These are phyloP conservation scores for Pulveroboletus sp. DNA, from an alignment of 768 basidiomycete species.

Conservation along the genomic window DNA sequence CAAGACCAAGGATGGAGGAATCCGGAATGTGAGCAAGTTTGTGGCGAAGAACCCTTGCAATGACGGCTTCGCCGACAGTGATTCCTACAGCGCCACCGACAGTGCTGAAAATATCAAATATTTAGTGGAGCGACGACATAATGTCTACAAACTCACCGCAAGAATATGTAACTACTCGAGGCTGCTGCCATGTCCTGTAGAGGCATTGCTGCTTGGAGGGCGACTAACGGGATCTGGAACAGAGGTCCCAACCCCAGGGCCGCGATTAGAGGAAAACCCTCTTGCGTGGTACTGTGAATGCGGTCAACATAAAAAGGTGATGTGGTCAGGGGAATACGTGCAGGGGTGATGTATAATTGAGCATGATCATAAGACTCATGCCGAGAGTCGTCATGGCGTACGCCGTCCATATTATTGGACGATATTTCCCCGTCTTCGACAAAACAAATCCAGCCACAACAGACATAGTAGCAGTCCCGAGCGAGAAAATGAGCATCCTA, in stretches of 20 bases:
- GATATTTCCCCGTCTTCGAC: slow-evolving; percentile 56
- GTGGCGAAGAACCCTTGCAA: slow-evolving; percentile 48
- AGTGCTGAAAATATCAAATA: slow-evolving; percentile 38
- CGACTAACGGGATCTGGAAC: slow-evolving; percentile 69
- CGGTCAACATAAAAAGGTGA: slow-evolving; percentile 2
- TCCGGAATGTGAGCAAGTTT: slow-evolving; percentile 35
- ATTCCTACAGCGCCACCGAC: slow-evolving; percentile 77
- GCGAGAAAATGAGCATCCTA: slow-evolving; percentile 75
- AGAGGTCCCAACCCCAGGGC: slow-evolving; percentile 63
- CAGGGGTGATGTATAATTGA: slow-evolving; percentile 52
- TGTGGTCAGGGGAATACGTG: background rate
- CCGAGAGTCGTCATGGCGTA: slow-evolving; percentile 60
- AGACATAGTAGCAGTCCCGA: slow-evolving; percentile 55
- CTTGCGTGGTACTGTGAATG: slow-evolving; percentile 53
- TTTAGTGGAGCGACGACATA: background rate
- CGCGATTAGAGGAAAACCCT: slow-evolving; percentile 64
- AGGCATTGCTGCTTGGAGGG: slow-evolving; percentile 85
- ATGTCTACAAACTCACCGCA: slow-evolving; percentile 47
- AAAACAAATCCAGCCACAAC: slow-evolving; percentile 56
- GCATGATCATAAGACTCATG: slow-evolving; percentile 71
- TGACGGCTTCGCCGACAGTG: slow-evolving; percentile 70
- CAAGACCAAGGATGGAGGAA: slow-evolving; percentile 23
- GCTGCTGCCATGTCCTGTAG: slow-evolving; percentile 83
- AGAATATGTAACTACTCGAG: slow-evolving; percentile 66
- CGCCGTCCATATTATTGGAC: slow-evolving; percentile 61